Percentiles rank a stretch among this genome's conserved stretches.
phyloP scores from a whole-genome alignment of 768 basidiomycete species.

The Butyriboletus loyo region DNA sequence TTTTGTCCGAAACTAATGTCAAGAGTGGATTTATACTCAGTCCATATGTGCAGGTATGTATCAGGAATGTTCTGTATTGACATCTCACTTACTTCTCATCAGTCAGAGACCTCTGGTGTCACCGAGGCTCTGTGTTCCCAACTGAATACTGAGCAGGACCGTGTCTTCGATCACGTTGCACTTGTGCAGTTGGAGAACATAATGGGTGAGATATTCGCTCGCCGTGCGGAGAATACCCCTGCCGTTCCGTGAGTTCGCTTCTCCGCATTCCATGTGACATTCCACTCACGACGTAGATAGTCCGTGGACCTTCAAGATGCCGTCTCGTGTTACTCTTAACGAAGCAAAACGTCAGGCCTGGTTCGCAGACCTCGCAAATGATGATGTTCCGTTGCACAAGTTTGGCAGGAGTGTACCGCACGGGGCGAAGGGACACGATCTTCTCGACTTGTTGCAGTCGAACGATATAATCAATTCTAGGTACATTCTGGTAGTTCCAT shows the following conservation, averaged over 20 bases:
- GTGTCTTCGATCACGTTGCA: slow-evolving; percentile 48
- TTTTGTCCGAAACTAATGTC: slow-evolving; percentile 60
- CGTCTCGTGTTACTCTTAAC: slow-evolving; percentile 77
- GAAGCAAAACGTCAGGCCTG: slow-evolving; percentile 77
- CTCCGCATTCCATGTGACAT: background rate
- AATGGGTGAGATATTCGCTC: slow-evolving; percentile 72
- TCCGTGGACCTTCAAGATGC: slow-evolving; percentile 69
- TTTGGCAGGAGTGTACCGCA: slow-evolving; percentile 85
- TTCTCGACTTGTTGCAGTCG: slow-evolving; percentile 73
- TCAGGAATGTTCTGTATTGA: background rate
- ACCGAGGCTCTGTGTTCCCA: slow-evolving; percentile 13
- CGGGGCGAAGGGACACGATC: slow-evolving; percentile 80
- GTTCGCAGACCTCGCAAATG: slow-evolving; percentile 81
- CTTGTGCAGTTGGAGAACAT: slow-evolving; percentile 65
- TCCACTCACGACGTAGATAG: slow-evolving; percentile 24
- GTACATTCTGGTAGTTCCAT: too few relatives aligned
- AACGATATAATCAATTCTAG: too few relatives aligned
- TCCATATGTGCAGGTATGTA: slow-evolving; percentile 56
- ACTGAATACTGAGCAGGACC: slow-evolving; percentile 35
- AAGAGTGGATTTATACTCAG: slow-evolving; percentile 60
- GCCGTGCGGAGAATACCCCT: slow-evolving; percentile 55
- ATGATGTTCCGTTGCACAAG: slow-evolving; percentile 75
- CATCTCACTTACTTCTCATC: background rate
- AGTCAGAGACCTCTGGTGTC: slow-evolving; percentile 24
- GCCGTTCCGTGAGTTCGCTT: slow-evolving; percentile 56